Conservation (phyloP, 495 filamentous ascomycete genomes). For the Sporormia fimetaria region DNA sequence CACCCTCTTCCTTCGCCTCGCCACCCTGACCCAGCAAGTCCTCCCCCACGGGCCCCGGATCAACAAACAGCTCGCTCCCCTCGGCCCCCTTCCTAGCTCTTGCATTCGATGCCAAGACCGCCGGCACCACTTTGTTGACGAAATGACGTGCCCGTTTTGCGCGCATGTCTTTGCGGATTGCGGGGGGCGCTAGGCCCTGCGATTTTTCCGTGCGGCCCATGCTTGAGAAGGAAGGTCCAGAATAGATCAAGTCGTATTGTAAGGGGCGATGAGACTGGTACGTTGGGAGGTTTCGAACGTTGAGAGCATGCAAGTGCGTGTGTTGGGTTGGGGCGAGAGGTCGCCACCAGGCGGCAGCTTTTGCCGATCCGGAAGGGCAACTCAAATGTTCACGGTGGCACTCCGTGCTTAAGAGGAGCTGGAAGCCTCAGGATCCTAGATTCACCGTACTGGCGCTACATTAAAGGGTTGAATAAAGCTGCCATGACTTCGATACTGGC, state of each 20-base stretch:
- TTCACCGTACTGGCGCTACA: too few species aligned
- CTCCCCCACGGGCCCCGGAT: slow-evolving; percentile 21
- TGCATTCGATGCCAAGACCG: slow-evolving; percentile 37
- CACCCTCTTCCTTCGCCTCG: not conserved
- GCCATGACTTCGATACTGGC: too few species aligned
- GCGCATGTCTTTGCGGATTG: slow-evolving; percentile 30
- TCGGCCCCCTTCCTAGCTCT: slow-evolving; percentile 42
- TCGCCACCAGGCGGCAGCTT: too few species aligned
- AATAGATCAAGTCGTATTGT: not conserved
- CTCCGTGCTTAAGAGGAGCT: too few species aligned
- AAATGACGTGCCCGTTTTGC: slow-evolving; percentile 42
- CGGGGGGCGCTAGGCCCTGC: slow-evolving; percentile 19
- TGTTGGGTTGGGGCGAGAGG: too few species aligned
- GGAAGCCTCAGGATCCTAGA: too few species aligned
- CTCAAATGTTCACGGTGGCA: too few species aligned
- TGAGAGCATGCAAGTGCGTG: too few species aligned
- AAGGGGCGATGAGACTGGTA: too few species aligned
- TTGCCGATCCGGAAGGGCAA: too few species aligned
- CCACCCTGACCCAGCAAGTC: not conserved
- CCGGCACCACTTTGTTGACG: slow-evolving; percentile 42
- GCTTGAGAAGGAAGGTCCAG: not conserved
- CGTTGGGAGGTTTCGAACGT: too few species aligned
- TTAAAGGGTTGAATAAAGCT: too few species aligned
- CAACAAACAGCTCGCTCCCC: slow-evolving; percentile 38
- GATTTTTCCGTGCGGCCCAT: slow-evolving; percentile 24